Evolutionary conservation across 768 basidiomycete genomes (phyloP).

Genomic region (Saitozyma sp.): DNA sequence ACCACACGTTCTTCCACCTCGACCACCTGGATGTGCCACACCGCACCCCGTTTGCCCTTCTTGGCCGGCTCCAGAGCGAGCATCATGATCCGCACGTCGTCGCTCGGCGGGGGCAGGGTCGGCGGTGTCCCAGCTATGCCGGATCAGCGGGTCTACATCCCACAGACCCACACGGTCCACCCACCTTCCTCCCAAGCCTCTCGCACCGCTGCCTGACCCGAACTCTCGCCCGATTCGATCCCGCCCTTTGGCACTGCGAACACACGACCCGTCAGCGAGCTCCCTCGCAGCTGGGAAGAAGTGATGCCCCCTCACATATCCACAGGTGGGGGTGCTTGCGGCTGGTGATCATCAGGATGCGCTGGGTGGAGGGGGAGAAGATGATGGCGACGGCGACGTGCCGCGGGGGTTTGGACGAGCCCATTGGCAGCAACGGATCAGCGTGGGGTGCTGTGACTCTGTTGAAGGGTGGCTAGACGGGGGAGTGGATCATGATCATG

Average conservation of each 20-base stretch:
- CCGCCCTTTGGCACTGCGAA: conserved; percentile 47
- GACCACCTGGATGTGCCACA: conserved; percentile 39
- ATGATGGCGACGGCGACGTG: conserved; percentile 43
- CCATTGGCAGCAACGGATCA: background rate
- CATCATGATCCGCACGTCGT: conserved; percentile 22
- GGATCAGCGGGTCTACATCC: background rate
- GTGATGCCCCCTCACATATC: conserved; percentile 31
- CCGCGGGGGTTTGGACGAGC: conserved; percentile 11
- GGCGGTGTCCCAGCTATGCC: conserved; percentile 37
- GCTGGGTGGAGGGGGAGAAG: conserved; percentile 12
- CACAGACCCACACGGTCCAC: background rate
- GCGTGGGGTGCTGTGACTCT: too few relatives aligned
- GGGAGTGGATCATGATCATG: too few relatives aligned
- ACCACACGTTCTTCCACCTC: conserved; percentile 20
- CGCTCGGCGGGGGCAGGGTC: conserved; percentile 17
- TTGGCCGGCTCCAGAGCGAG: conserved; percentile 20
- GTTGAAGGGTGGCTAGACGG: too few relatives aligned
- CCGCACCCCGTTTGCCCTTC: conserved; percentile 7
- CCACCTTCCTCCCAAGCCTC: conserved; percentile 49
- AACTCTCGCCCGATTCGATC: conserved; percentile 39
- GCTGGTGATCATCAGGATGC: conserved; percentile 40
- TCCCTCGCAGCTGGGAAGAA: background rate
- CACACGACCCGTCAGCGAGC: conserved; percentile 1
- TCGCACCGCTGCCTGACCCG: conserved; percentile 41
- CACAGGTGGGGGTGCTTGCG: conserved; percentile 39